Percentiles rank a stretch among this genome's conserved stretches.
Evolutionary conservation across 257 asterid species (phyloP).

Genomic region (Cinchona pubescens): DNA sequence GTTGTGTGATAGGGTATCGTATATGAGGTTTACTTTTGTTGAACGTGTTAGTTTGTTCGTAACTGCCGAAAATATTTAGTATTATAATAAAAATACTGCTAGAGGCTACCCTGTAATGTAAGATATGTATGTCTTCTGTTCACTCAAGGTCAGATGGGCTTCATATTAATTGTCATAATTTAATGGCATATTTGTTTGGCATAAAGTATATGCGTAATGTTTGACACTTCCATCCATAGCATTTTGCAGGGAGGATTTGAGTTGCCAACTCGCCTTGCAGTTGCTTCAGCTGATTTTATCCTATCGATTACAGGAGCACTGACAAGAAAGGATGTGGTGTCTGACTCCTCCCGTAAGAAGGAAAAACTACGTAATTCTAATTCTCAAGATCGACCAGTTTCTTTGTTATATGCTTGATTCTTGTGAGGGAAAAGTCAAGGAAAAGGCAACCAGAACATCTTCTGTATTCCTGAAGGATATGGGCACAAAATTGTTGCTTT

Average conservation of each 20-base stretch:
- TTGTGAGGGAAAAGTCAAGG: conserved; percentile 30
- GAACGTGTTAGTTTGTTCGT: not conserved
- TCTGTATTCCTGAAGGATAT: conserved; percentile 35
- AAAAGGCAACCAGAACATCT: conserved; percentile 35
- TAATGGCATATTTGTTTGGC: not conserved
- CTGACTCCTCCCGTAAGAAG: conserved; percentile 40
- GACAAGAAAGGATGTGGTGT: conserved; percentile 42
- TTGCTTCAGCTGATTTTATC: conserved; percentile 83
- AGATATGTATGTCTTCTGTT: not conserved
- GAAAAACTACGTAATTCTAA: conserved; percentile 35
- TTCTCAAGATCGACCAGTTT: conserved; percentile 35
- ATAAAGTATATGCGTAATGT: conserved; percentile 8
- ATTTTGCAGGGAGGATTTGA: conserved; percentile 71
- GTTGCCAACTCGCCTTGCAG: conserved; percentile 91
- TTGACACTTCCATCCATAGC: conserved; percentile 48
- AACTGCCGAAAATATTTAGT: not conserved
- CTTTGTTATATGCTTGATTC: conserved; percentile 30
- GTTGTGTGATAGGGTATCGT: not conserved
- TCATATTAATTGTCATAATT: too few species aligned
- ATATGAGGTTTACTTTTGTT: not conserved
- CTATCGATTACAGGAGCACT: conserved; percentile 69
- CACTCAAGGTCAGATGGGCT: too few species aligned
- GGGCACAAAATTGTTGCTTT: conserved; percentile 66
- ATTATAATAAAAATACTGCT: too few species aligned
- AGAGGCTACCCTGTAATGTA: not conserved